These are phyloP conservation scores for Trametes meyenii DNA, from an alignment of 768 basidiomycete species.

Conservation along the genomic window DNA sequence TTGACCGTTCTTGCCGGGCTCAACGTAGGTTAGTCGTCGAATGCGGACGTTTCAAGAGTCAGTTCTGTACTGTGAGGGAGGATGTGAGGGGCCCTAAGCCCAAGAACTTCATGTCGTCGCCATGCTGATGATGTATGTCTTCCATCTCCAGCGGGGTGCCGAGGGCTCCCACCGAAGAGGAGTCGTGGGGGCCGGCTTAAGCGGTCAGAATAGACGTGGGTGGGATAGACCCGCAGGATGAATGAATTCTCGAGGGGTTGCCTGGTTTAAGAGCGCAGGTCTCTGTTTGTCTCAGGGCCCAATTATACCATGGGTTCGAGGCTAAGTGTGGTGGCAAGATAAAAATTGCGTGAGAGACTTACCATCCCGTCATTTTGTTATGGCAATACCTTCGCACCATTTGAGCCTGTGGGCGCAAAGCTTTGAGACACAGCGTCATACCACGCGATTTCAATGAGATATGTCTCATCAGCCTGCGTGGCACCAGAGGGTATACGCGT, in stretches of 20 bases:
- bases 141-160: not conserved
- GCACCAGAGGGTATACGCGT: no score
- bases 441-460: no score
- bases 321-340: no score
- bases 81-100: not conserved
- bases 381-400: no score
- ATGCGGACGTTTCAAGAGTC: not conserved
- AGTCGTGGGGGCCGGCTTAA: not conserved
- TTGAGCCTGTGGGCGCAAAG: no score
- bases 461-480: no score
- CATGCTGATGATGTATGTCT: not conserved
- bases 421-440: no score
- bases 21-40: no score
- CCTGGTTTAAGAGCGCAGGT: not conserved
- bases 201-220: slow-evolving; percentile 3
- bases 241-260: not conserved
- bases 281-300: not conserved
- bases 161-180: not conserved
- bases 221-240: not conserved
- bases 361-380: no score
- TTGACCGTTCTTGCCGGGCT: no score
- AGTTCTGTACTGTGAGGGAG: not conserved
- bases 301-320: not conserved
- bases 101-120: not conserved
- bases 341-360: no score